Evolutionary conservation across 2,329 filamentous ascomycete species (phyloP).

Genomic region (Mycosphaerella arachidis): DNA sequence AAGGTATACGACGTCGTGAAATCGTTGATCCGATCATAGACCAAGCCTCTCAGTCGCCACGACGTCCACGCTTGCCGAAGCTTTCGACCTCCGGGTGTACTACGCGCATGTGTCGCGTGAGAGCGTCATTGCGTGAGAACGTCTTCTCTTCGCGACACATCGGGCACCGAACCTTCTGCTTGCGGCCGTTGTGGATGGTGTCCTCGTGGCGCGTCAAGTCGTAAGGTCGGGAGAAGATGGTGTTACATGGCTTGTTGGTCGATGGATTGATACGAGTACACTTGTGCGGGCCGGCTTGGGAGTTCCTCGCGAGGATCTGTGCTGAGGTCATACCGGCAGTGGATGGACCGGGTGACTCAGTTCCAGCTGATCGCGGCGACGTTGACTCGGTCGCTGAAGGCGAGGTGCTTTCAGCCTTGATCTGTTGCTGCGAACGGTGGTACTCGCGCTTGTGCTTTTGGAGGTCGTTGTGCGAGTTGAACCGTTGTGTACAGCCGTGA

Average conservation of each 20-base stretch:
- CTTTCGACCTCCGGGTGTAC: slow-evolving; percentile 86
- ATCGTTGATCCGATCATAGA: neutral
- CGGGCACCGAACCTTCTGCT: slow-evolving; percentile 90
- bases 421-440: slow-evolving; percentile 65
- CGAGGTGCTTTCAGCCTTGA: slow-evolving; percentile 29
- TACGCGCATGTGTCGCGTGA: slow-evolving; percentile 90
- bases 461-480: slow-evolving; percentile 78
- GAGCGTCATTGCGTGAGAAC: slow-evolving; percentile 89
- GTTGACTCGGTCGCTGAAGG: slow-evolving; percentile 35
- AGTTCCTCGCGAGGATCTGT: slow-evolving; percentile 62
- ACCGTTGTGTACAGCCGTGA: slow-evolving; percentile 81
- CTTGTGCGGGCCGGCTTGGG: slow-evolving; percentile 86
- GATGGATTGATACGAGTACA: slow-evolving; percentile 92
- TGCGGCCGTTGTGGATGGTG: slow-evolving; percentile 91
- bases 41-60: slow-evolving; percentile 26
- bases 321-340: slow-evolving; percentile 48
- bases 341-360: slow-evolving; percentile 28
- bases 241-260: slow-evolving; percentile 91
- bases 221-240: slow-evolving; percentile 90
- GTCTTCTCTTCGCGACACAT: slow-evolving; percentile 95
- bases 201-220: slow-evolving; percentile 95
- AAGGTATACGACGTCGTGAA: neutral
- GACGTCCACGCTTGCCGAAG: slow-evolving; percentile 58
- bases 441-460: slow-evolving; percentile 96
- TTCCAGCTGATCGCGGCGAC: slow-evolving; percentile 26